Evolutionary conservation across 2,329 filamentous ascomycete genomes (phyloP).

Genomic region (Fusarium sp.): DNA sequence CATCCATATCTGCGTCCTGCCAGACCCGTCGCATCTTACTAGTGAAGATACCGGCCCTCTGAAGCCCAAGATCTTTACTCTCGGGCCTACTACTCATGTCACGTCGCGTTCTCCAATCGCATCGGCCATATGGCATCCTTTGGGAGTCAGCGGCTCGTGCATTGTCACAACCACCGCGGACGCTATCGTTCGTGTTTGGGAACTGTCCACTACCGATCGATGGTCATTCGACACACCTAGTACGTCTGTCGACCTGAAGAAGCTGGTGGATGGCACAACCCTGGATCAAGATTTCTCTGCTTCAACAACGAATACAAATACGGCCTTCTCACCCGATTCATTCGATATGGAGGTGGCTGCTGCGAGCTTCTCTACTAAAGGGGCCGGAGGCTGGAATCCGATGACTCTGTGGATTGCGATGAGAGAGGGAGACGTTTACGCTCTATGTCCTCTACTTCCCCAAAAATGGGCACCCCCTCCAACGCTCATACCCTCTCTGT

Average conservation of each 20-base stretch:
- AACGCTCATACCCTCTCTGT: conserved; percentile 82
- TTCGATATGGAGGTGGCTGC: conserved; percentile 95
- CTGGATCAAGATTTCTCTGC: conserved; percentile 86
- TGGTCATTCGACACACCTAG: conserved; percentile 88
- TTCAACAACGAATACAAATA: conserved; percentile 77
- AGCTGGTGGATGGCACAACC: conserved; percentile 84
- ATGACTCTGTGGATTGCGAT: conserved; percentile 99
- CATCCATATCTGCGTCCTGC: conserved; percentile 86
- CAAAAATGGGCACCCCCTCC: conserved; percentile 84
- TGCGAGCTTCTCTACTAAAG: conserved; percentile 77
- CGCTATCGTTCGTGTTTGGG: conserved; percentile 90
- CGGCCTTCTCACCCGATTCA: conserved; percentile 86
- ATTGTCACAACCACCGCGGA: conserved; percentile 90
- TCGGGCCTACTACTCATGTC: conserved; percentile 94
- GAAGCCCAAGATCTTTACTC: conserved; percentile 85
- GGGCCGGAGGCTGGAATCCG: conserved; percentile 86
- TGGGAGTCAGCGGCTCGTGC: conserved; percentile 83
- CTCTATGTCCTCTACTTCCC: conserved; percentile 89
- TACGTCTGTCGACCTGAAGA: conserved; percentile 87
- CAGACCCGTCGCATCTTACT: conserved; percentile 80
- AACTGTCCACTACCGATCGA: conserved; percentile 83
- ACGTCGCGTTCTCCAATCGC: conserved; percentile 84
- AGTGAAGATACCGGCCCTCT: conserved; percentile 74
- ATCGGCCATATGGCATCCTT: conserved; percentile 90
- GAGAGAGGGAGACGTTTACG: conserved; percentile 91